Conservation (phyloP, 345 rosid species). For the Dimocarpus longan region DNA sequence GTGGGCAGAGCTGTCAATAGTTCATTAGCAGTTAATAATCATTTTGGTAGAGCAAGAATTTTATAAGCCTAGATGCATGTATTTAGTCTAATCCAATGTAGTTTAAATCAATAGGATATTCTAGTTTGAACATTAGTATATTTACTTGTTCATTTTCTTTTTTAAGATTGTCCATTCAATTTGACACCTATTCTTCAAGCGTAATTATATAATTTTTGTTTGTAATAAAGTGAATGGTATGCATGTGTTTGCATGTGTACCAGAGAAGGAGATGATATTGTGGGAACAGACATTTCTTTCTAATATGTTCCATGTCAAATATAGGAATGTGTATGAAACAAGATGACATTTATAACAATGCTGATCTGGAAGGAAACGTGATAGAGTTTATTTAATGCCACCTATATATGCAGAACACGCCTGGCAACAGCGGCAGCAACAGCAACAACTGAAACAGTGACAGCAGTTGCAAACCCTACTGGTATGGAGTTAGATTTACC, state of each 20-base stretch:
- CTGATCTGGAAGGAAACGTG: neutral
- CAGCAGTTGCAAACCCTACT: slow-evolving; percentile 58
- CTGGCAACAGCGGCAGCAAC: slow-evolving; percentile 51
- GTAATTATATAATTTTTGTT: neutral
- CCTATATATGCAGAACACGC: slow-evolving; percentile 57
- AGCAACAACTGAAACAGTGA: slow-evolving; percentile 37
- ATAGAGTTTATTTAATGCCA: neutral
- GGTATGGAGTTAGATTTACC: slow-evolving; percentile 91
- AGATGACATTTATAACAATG: slow-evolving; percentile 1
- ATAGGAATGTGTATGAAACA: neutral
- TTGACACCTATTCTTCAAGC: neutral
- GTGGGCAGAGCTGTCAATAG: neutral
- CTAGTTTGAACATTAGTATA: neutral
- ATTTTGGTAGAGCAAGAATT: neutral
- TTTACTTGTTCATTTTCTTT: neutral
- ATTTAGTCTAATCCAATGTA: neutral
- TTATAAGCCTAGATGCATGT: neutral
- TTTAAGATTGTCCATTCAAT: neutral
- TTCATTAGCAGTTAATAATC: neutral
- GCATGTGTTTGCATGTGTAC: neutral
- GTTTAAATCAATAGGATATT: neutral
- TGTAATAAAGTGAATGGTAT: neutral
- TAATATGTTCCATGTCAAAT: neutral
- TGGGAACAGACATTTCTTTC: neutral
- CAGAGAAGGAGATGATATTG: too few relatives aligned